Conservation (phyloP, 2,329 filamentous ascomycete species). For the Colletotrichum truncatum region DNA sequence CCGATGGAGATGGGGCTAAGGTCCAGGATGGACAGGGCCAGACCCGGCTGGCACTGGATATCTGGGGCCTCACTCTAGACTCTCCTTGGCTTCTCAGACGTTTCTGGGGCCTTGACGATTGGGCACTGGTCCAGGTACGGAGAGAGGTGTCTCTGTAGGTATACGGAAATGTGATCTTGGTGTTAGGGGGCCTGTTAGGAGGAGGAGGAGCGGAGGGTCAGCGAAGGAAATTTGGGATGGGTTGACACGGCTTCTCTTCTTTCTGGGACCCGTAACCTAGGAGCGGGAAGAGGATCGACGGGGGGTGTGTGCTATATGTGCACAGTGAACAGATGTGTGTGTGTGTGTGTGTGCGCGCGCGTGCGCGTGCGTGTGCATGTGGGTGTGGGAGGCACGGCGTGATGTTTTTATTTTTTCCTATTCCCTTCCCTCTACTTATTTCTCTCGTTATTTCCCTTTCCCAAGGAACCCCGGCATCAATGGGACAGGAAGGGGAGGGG, state of each 20-base stretch:
- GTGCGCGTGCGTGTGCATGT: not conserved
- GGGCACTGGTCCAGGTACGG: not conserved
- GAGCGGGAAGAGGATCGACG: not conserved
- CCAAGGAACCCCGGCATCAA: slow-evolving; percentile 7
- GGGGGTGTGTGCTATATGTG: not conserved
- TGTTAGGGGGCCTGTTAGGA: not conserved
- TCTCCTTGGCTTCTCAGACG: not conserved
- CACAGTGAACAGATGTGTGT: not conserved
- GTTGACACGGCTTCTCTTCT: slow-evolving; percentile 1
- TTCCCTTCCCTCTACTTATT: not conserved
- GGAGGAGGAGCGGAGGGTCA: not conserved
- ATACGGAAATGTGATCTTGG: not conserved
- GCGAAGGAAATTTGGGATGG: not conserved
- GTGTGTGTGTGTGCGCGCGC: not conserved
- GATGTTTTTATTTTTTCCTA: not conserved
- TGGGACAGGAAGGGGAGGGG: too few relatives aligned
- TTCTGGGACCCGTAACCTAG: slow-evolving; percentile 2
- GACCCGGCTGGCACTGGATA: not conserved
- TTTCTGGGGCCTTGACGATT: not conserved
- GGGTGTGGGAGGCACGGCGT: not conserved
- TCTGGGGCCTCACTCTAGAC: not conserved
- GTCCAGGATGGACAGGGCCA: not conserved
- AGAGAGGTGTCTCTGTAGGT: slow-evolving; percentile 4
- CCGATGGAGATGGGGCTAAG: not conserved
- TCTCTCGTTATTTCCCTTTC: slow-evolving; percentile 17